These are phyloP conservation scores for Microbotryum violaceum DNA, from an alignment of 1,284 basidiomycete species.

Conservation along the genomic window DNA sequence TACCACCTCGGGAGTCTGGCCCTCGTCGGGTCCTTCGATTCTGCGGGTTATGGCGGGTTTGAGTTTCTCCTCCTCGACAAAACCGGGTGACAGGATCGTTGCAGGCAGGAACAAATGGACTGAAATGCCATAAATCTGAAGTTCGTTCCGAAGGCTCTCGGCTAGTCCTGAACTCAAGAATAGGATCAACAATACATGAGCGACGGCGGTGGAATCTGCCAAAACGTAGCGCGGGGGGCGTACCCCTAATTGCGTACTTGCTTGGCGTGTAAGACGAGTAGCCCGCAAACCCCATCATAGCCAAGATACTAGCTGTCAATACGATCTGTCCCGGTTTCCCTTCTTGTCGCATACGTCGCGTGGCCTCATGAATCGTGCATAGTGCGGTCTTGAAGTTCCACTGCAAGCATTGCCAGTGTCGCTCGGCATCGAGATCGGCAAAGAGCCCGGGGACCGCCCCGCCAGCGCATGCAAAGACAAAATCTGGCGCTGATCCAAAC, in stretches of 20 bases:
- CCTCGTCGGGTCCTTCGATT: slow-evolving; percentile 71
- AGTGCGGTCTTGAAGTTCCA: slow-evolving; percentile 52
- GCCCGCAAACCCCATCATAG: slow-evolving; percentile 72
- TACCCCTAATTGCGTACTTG: slow-evolving; percentile 83
- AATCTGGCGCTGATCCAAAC: slow-evolving; percentile 59
- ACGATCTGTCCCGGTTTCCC: slow-evolving; percentile 60
- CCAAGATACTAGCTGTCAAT: slow-evolving; percentile 73
- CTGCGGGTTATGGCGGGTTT: slow-evolving; percentile 73
- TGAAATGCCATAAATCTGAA: slow-evolving; percentile 66
- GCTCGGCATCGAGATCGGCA: slow-evolving; percentile 56
- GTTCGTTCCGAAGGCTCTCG: slow-evolving; percentile 74
- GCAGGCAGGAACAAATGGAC: slow-evolving; percentile 82
- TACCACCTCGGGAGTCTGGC: slow-evolving; percentile 58
- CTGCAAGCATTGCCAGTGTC: slow-evolving; percentile 49
- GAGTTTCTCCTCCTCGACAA: slow-evolving; percentile 65
- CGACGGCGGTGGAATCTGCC: not conserved
- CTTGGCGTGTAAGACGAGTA: slow-evolving; percentile 79
- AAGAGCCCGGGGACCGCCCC: slow-evolving; percentile 57
- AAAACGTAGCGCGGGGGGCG: slow-evolving; percentile 2
- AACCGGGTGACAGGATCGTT: slow-evolving; percentile 76
- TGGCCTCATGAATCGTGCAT: slow-evolving; percentile 66
- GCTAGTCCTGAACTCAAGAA: slow-evolving; percentile 57
- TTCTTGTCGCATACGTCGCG: slow-evolving; percentile 60
- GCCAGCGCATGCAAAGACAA: slow-evolving; percentile 71
- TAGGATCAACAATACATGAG: not conserved